Base-by-base conservation (phyloP, 345 rosid species). In the Salix dunnii region DNA sequence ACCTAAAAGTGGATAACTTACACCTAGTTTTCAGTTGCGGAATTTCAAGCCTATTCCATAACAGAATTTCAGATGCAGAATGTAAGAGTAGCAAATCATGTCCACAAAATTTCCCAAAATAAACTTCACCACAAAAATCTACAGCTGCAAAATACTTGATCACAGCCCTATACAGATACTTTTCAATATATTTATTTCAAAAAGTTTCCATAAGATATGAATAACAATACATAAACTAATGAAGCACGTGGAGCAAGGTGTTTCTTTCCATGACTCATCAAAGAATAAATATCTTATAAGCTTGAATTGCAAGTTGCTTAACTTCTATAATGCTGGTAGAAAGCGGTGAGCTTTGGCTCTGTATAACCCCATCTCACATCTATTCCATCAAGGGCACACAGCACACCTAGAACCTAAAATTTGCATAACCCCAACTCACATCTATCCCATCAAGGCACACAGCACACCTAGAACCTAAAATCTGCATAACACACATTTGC, bases 1-100 rank as follows among this genome's bases (percentile, higher is more conserved):
- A 72, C n/a, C 31, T n/a, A 53, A 0, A 53, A 9, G 11, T 72
- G 13, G 49, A 35, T 58, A 5, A 35, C 67, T 55, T 72, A 49
- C 28, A 72, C 33, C 31, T 55, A 55, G 25, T 73, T 60, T 23
- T 42, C 53, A 60, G 35, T 73, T 73, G 67, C 36, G 60, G 62
- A n/a, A 38, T 60, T 49, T 60, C 66, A n/a, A 25, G 23, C 8
- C 33, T 25, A 33, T 61, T 73, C 55, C 4, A n/a, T 69, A 53
- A 23, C 72, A 69, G 42, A 69, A 69, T 33, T 33, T 33, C 36
- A 58, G 72, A 12, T n/a, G 48, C 46, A 43, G 58, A 43, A 46
- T 25, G 49, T 21, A 58, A 4, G 8, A 17, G 23, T 25, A 23
- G 53, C 67, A 61, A 60, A 72, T 35, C 36, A 72, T 36, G 40